These are phyloP conservation scores for Ceratocystis variospora DNA, from an alignment of 2,329 filamentous ascomycete genomes.

Conservation along the genomic window DNA sequence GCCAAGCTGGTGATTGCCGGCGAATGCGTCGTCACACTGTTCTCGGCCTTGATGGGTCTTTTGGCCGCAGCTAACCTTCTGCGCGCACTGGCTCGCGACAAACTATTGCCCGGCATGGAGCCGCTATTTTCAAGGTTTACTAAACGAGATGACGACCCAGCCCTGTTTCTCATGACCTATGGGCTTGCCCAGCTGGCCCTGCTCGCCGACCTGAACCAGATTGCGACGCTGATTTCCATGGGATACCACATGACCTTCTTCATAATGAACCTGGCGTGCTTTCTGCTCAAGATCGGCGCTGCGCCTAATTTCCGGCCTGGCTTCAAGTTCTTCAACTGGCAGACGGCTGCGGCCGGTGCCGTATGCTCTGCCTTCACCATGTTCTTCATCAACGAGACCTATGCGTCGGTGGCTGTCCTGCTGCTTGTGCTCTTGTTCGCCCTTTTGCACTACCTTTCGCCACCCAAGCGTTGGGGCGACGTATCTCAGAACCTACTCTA, in stretches of 20 bases:
- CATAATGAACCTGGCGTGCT: constrained; percentile 77
- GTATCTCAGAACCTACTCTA: constrained; percentile 84
- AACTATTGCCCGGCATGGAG: constrained; percentile 56
- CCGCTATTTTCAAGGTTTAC: constrained; percentile 36
- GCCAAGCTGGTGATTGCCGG: constrained; percentile 60
- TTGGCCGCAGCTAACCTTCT: constrained; percentile 75
- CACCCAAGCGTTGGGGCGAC: constrained; percentile 80
- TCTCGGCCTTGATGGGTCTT: constrained; percentile 76
- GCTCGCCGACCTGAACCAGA: constrained; percentile 72
- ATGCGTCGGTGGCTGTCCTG: constrained; percentile 61
- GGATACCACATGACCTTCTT: constrained; percentile 88
- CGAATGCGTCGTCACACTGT: constrained; percentile 70
- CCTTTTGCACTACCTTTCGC: constrained; percentile 71
- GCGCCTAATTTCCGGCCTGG: constrained; percentile 80
- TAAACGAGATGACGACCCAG: constrained; percentile 57
- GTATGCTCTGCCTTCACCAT: constrained; percentile 67
- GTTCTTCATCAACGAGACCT: constrained; percentile 79
- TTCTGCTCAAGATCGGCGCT: constrained; percentile 72
- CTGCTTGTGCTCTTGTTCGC: constrained; percentile 65
- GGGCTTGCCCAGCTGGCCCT: constrained; percentile 64
- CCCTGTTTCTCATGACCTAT: constrained; percentile 62
- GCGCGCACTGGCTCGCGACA: constrained; percentile 68
- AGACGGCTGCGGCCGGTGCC: constrained; percentile 62
- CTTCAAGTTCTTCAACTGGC: constrained; percentile 81
- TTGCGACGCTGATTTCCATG: constrained; percentile 82